These are phyloP conservation scores for Backusella parvicylindrica DNA, from an alignment of 192 early-diverging fungal species.

Conservation along the genomic window DNA sequence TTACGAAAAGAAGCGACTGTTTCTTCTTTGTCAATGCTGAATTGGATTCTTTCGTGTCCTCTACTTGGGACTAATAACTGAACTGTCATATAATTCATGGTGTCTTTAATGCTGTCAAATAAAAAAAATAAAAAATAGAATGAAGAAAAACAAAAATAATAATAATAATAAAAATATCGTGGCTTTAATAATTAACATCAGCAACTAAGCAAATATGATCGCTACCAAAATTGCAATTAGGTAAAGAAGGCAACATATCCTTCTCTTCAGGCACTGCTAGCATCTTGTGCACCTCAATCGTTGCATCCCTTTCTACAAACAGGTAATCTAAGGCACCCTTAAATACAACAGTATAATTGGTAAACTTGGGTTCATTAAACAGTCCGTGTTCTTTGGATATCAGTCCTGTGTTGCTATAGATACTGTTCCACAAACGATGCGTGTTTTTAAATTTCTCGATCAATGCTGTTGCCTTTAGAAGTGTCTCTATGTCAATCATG, in stretches of 20 bases:
- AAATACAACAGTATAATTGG: constrained; percentile 24
- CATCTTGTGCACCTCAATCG: not conserved
- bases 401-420: constrained; percentile 20
- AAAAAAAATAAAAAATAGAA: not conserved
- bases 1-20: constrained; percentile 7
- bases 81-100: not conserved
- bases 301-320: constrained; percentile 1
- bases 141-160: not conserved
- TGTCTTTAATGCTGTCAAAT: not conserved
- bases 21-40: not conserved
- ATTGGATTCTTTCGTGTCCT: not conserved
- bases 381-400: not conserved
- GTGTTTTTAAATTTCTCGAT: not conserved
- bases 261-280: constrained; percentile 19
- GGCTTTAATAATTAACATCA: constrained; percentile 1
- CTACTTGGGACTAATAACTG: not conserved
- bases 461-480: not conserved
- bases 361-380: constrained; percentile 31
- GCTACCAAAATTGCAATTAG: constrained; percentile 32
- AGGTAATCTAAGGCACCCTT: constrained; percentile 37
- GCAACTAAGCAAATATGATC: constrained; percentile 32
- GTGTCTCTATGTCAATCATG: not conserved
- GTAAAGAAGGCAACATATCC: constrained; percentile 23
- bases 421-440: constrained; percentile 6
- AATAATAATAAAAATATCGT: too few species aligned